Percentiles rank a stretch among this genome's conserved stretches.
phyloP scores from a whole-genome alignment of 2,329 filamentous ascomycete species.

The Colletotrichum magnum region DNA sequence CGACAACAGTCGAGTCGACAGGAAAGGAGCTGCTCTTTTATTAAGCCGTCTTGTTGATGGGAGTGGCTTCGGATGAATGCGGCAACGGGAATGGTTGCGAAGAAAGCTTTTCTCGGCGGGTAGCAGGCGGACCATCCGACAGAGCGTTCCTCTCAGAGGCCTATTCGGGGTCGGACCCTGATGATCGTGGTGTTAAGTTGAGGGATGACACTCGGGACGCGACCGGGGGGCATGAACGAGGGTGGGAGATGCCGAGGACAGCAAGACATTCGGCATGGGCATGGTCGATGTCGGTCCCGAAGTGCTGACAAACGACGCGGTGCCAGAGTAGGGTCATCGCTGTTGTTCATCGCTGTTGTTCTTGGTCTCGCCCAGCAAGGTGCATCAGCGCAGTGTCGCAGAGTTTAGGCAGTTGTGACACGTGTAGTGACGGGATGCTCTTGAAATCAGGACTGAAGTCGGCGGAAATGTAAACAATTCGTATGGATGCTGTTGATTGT shows the following conservation, averaged over 20 bases:
- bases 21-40: constrained; percentile 2
- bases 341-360: neutral
- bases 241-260: constrained; percentile 21
- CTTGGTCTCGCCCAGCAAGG: constrained; percentile 17
- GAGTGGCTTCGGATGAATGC: constrained; percentile 33
- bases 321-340: constrained; percentile 13
- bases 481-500: too few relatives aligned
- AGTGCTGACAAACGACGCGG: constrained; percentile 3
- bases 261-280: constrained; percentile 6
- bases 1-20: constrained; percentile 8
- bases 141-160: constrained; percentile 16
- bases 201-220: constrained; percentile 16
- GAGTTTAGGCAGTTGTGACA: constrained; percentile 5
- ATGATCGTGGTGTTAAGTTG: constrained; percentile 24
- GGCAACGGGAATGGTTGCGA: constrained; percentile 15
- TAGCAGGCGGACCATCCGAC: constrained; percentile 16
- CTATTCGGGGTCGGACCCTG: constrained; percentile 35
- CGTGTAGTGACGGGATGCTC: neutral
- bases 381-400: constrained; percentile 10
- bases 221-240: constrained; percentile 14
- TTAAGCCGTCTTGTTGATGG: constrained; percentile 4
- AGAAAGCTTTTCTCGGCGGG: constrained; percentile 7
- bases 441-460: constrained; percentile 2
- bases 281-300: constrained; percentile 11
- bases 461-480: neutral